These are phyloP conservation scores for Picea mariana DNA, from an alignment of 83 land plant species.

Conservation along the genomic window DNA sequence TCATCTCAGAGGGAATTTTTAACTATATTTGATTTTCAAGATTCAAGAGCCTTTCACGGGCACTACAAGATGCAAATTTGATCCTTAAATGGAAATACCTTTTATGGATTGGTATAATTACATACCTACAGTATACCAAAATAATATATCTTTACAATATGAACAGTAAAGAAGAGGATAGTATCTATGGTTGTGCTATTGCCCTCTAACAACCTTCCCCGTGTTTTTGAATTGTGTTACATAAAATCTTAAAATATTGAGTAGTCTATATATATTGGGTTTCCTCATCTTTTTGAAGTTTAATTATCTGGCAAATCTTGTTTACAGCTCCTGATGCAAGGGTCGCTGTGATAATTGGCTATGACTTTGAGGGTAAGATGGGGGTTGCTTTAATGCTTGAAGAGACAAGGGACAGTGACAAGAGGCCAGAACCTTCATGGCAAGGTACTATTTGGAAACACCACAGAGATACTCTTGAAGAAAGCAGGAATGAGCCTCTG, in stretches of 20 bases:
- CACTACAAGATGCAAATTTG: background rate
- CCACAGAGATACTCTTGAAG: conserved; percentile 25
- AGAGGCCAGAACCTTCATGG: conserved; percentile 43
- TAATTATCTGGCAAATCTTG: background rate
- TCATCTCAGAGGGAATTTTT: too few species aligned
- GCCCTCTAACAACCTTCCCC: too few species aligned
- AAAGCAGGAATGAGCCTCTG: conserved; percentile 34
- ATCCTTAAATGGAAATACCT: background rate
- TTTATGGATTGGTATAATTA: background rate
- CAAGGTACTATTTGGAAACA: conserved; percentile 47
- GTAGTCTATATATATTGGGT: too few species aligned
- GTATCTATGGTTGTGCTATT: background rate
- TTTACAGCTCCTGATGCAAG: conserved; percentile 30
- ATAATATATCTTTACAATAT: background rate
- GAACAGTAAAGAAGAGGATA: background rate
- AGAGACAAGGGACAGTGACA: conserved; percentile 33
- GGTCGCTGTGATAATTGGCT: conserved; percentile 41
- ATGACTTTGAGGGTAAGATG: conserved; percentile 34
- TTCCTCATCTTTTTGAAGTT: conserved; percentile 6
- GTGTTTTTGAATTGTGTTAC: too few species aligned
- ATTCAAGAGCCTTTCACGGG: background rate
- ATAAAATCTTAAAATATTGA: too few species aligned
- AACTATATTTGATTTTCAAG: too few species aligned
- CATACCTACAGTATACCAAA: background rate
- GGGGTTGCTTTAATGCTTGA: conserved; percentile 40